These are phyloP conservation scores for Colletotrichum sansevieriae DNA, from an alignment of 2,329 filamentous ascomycete species.

Conservation along the genomic window DNA sequence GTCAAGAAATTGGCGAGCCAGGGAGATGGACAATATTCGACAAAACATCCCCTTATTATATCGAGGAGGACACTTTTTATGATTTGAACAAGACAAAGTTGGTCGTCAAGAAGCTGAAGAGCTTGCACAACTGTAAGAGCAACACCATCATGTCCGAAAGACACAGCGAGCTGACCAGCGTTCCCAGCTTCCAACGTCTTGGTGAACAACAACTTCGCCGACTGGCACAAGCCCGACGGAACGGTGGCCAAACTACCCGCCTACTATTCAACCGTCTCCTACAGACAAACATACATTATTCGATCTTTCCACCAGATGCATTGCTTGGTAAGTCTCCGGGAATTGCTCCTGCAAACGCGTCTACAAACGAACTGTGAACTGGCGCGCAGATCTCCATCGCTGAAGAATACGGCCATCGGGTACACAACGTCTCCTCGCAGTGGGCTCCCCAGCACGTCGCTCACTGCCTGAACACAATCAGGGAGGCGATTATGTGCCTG, in stretches of 20 bases:
- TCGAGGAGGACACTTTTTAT: constrained; percentile 23
- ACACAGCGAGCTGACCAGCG: background rate
- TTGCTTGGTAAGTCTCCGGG: constrained; percentile 6
- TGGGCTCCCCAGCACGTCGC: constrained; percentile 28
- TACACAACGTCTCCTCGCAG: constrained; percentile 23
- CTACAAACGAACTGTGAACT: background rate
- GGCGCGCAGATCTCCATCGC: constrained; percentile 23
- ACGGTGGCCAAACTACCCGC: constrained; percentile 24
- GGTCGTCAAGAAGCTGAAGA: constrained; percentile 13
- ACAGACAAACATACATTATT: constrained; percentile 32
- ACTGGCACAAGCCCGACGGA: constrained; percentile 31
- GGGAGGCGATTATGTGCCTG: constrained; percentile 30
- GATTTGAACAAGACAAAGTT: constrained; percentile 21
- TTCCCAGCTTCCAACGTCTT: constrained; percentile 25
- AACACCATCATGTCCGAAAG: no score
- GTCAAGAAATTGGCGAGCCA: constrained; percentile 21
- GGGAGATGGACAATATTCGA: constrained; percentile 28
- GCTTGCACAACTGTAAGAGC: constrained; percentile 22
- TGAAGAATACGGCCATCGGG: constrained; percentile 27
- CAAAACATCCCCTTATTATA: constrained; percentile 19
- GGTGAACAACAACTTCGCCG: constrained; percentile 21
- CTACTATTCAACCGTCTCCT: constrained; percentile 28
- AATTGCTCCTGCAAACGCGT: no score
- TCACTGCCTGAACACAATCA: constrained; percentile 24
- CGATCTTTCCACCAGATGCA: constrained; percentile 36